phyloP scores from a whole-genome alignment of 2,329 filamentous ascomycete genomes.

The Colletotrichum ledebouriae region DNA sequence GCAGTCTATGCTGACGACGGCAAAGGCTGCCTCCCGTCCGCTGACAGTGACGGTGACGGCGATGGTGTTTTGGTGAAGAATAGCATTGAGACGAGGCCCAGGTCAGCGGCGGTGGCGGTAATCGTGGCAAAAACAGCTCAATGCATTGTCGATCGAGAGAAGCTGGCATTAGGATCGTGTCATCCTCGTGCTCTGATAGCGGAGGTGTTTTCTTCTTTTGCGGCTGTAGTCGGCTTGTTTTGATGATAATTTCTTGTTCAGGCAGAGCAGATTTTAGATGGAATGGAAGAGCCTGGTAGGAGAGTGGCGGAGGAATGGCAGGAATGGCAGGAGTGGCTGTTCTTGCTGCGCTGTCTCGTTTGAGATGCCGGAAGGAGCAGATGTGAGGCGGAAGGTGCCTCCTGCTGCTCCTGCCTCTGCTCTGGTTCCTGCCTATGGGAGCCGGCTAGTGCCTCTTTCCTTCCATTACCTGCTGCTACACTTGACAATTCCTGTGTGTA shows the following conservation, averaged over 20 bases:
- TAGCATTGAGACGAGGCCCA: neutral
- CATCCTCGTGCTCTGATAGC: slow-evolving; percentile 14
- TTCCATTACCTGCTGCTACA: neutral
- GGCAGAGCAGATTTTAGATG: neutral
- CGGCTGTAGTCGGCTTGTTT: slow-evolving; percentile 17
- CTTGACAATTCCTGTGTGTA: neutral
- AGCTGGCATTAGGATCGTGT: slow-evolving; percentile 17
- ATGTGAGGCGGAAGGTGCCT: neutral
- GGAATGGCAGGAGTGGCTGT: neutral
- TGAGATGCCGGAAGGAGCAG: slow-evolving; percentile 14
- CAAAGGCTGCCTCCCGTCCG: neutral
- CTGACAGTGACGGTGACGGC: neutral
- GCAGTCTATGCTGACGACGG: no score
- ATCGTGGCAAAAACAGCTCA: neutral
- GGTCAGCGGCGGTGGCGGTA: slow-evolving; percentile 4
- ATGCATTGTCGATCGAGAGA: slow-evolving; percentile 15
- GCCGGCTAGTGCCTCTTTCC: neutral
- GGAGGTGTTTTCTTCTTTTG: slow-evolving; percentile 22
- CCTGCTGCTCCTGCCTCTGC: neutral
- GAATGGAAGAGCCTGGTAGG: slow-evolving; percentile 4
- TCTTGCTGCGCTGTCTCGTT: slow-evolving; percentile 5
- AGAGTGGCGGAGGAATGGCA: neutral
- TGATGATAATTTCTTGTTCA: slow-evolving; percentile 31
- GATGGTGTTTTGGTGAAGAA: neutral
- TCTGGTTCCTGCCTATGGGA: neutral